These are phyloP conservation scores for Viola odorata DNA, from an alignment of 345 rosid species.

Conservation along the genomic window DNA sequence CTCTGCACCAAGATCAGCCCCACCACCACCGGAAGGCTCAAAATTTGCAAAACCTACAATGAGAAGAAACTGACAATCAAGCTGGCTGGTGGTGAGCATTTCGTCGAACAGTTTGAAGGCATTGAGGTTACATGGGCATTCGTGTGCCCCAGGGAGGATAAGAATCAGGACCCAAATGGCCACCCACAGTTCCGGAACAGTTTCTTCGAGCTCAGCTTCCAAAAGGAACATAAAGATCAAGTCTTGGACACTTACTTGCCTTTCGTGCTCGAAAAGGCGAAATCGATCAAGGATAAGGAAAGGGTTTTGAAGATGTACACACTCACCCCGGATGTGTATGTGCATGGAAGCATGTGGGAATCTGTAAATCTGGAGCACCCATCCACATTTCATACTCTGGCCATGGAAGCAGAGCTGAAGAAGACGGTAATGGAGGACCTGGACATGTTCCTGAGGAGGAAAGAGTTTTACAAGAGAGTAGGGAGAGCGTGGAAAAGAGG, in stretches of 20 bases:
- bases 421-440: neutral
- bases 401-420: neutral
- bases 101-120: conserved; percentile 39
- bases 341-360: conserved; percentile 37
- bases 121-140: conserved; percentile 46
- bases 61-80: conserved; percentile 41
- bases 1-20: conserved; percentile 49
- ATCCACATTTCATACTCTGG: conserved; percentile 49
- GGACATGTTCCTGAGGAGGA: neutral
- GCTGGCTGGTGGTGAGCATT: conserved; percentile 45
- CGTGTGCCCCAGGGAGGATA: conserved; percentile 18
- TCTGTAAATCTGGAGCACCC: conserved; percentile 58
- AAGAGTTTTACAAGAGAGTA: neutral
- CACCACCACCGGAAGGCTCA: conserved; percentile 32
- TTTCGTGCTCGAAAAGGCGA: conserved; percentile 27
- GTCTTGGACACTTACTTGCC: conserved; percentile 43
- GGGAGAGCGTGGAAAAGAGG: neutral
- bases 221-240: conserved; percentile 40
- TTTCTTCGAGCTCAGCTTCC: conserved; percentile 44
- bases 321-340: conserved; percentile 12
- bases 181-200: conserved; percentile 14
- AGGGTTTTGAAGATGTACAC: conserved; percentile 51
- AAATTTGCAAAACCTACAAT: conserved; percentile 38
- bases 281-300: conserved; percentile 21
- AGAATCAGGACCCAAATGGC: conserved; percentile 10